A percentile compares a stretch with the other conserved stretches of the same genome.
These are phyloP conservation scores for Picocystis sp. DNA, from an alignment of 163 green algal genomes.

Conservation along the genomic window DNA sequence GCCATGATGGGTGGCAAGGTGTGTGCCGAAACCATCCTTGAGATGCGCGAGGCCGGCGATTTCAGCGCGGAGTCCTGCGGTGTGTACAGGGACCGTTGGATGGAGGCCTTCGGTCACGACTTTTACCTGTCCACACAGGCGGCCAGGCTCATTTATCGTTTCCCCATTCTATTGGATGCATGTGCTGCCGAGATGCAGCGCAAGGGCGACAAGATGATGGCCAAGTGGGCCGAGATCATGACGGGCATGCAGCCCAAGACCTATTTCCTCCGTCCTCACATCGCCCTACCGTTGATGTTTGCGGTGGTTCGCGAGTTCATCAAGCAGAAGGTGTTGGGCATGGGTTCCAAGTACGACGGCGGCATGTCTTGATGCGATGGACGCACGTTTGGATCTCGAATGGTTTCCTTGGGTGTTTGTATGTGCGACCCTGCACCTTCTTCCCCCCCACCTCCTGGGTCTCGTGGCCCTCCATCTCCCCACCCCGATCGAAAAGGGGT, in stretches of 20 bases:
- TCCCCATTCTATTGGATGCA: slow-evolving; percentile 73
- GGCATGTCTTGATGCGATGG: too few relatives aligned
- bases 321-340: slow-evolving; percentile 39
- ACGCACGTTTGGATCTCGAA: too few relatives aligned
- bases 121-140: slow-evolving; percentile 42
- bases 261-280: slow-evolving; percentile 70
- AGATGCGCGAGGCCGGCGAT: slow-evolving; percentile 51
- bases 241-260: slow-evolving; percentile 79
- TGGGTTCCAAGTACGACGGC: too few relatives aligned
- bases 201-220: slow-evolving; percentile 59
- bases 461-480: too few relatives aligned
- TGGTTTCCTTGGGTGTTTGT: too few relatives aligned
- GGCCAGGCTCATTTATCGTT: slow-evolving; percentile 56
- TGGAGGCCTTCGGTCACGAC: slow-evolving; percentile 38
- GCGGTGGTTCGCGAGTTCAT: slow-evolving; percentile 50
- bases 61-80: slow-evolving; percentile 30
- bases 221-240: slow-evolving; percentile 54
- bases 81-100: slow-evolving; percentile 37
- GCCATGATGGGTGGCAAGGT: slow-evolving; percentile 57
- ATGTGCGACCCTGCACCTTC: too few relatives aligned
- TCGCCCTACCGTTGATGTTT: slow-evolving; percentile 42
- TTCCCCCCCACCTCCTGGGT: too few relatives aligned
- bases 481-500: too few relatives aligned
- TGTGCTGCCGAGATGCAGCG: slow-evolving; percentile 66
- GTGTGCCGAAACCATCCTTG: slow-evolving; percentile 52